Conservation (phyloP, 2,329 filamentous ascomycete genomes). For the Chrysoporthe puriensis region DNA sequence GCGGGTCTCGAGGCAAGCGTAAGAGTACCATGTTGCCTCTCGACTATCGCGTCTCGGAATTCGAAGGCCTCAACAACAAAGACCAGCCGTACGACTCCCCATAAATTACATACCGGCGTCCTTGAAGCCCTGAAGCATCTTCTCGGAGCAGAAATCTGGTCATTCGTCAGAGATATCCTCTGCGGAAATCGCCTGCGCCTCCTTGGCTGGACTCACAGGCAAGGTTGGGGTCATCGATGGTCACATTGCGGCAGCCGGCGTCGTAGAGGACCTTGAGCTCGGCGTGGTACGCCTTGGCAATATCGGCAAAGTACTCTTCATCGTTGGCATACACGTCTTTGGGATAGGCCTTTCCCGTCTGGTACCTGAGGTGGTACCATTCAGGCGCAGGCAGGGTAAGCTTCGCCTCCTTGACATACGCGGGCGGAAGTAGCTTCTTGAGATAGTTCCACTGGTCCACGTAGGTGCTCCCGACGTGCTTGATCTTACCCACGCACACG, state of each 20-base stretch:
- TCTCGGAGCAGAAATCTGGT: conserved; percentile 68
- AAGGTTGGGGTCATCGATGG: conserved; percentile 67
- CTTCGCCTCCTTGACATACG: conserved; percentile 67
- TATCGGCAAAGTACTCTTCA: conserved; percentile 54
- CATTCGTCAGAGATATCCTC: background rate
- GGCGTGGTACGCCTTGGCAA: conserved; percentile 52
- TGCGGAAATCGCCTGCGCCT: background rate
- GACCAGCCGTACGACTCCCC: background rate
- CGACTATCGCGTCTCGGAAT: too few relatives aligned
- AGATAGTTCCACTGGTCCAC: conserved; percentile 47
- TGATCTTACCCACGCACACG: conserved; percentile 51
- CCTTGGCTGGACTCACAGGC: conserved; percentile 38
- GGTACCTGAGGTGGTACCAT: conserved; percentile 63
- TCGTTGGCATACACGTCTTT: conserved; percentile 52
- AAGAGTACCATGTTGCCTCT: too few relatives aligned
- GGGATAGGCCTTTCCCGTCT: conserved; percentile 52
- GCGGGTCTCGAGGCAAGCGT: too few relatives aligned
- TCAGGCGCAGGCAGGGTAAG: conserved; percentile 65
- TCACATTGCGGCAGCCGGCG: conserved; percentile 55
- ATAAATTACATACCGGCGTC: conserved; percentile 45
- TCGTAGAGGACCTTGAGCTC: conserved; percentile 53
- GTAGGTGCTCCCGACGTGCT: conserved; percentile 49
- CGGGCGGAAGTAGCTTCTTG: conserved; percentile 55
- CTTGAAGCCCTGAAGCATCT: conserved; percentile 63
- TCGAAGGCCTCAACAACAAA: background rate